phyloP scores from a whole-genome alignment of 768 basidiomycete species.

The Amanita inopinata region DNA sequence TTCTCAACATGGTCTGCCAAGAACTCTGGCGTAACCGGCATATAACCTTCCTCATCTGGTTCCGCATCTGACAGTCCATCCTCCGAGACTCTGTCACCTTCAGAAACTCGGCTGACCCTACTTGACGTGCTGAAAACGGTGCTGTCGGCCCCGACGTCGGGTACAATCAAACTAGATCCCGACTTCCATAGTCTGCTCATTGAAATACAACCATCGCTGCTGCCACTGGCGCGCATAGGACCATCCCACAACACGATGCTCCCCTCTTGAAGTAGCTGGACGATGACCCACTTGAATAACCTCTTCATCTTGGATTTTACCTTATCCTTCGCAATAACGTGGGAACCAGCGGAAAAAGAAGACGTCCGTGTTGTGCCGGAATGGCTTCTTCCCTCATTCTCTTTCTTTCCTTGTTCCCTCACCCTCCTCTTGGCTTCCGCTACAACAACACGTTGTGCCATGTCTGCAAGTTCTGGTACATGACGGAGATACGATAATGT shows the following conservation, averaged over 20 bases:
- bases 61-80: slow-evolving; percentile 52
- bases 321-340: slow-evolving; percentile 16
- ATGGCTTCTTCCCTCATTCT: slow-evolving; percentile 21
- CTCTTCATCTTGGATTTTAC: slow-evolving; percentile 46
- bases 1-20: slow-evolving; percentile 38
- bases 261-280: slow-evolving; percentile 61
- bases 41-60: slow-evolving; percentile 54
- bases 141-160: slow-evolving; percentile 15
- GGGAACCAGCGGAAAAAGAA: slow-evolving; percentile 1
- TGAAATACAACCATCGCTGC: slow-evolving; percentile 13
- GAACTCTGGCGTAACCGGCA: slow-evolving; percentile 45
- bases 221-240: slow-evolving; percentile 32
- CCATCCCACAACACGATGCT: slow-evolving; percentile 69
- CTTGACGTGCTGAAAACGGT: slow-evolving; percentile 21
- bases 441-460: slow-evolving; percentile 56
- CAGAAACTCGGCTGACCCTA: slow-evolving; percentile 7
- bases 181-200: slow-evolving; percentile 42
- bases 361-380: slow-evolving; percentile 10
- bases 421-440: slow-evolving; percentile 48
- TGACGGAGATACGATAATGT: slow-evolving; percentile 69
- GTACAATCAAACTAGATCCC: slow-evolving; percentile 12
- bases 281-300: slow-evolving; percentile 56
- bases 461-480: slow-evolving; percentile 58
- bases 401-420: slow-evolving; percentile 36
- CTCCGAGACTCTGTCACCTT: slow-evolving; percentile 28